Conservation (phyloP, 352 stramenopile genomes). For the Globisporangium rhizosaccharum region DNA sequence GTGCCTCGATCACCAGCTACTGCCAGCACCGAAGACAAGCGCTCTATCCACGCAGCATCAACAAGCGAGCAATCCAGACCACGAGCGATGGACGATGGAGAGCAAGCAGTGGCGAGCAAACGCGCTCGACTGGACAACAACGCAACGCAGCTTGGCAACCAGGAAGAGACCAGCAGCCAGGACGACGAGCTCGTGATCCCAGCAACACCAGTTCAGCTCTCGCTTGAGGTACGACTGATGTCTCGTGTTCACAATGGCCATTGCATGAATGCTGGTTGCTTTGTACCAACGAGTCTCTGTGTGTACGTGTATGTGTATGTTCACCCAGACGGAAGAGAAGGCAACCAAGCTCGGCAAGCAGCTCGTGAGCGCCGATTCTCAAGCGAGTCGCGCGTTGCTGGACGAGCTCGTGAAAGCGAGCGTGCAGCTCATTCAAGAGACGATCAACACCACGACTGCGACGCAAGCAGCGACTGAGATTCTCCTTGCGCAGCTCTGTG, state of each 20-base stretch:
- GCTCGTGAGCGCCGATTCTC: slow-evolving; percentile 26
- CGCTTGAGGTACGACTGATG: neutral
- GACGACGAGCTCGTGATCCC: neutral
- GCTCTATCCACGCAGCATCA: neutral
- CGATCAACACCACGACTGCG: slow-evolving; percentile 54
- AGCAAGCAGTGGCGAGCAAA: neutral
- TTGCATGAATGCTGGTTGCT: neutral
- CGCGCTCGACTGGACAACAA: neutral
- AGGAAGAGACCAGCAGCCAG: neutral
- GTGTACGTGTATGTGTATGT: neutral
- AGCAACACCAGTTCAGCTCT: neutral
- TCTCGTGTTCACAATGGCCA: too few relatives aligned
- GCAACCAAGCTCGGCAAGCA: slow-evolving; percentile 37
- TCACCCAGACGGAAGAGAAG: slow-evolving; percentile 40
- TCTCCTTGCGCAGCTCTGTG: slow-evolving; percentile 44
- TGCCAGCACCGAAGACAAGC: neutral
- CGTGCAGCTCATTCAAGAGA: slow-evolving; percentile 44
- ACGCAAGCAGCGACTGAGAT: slow-evolving; percentile 50
- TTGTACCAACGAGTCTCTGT: neutral
- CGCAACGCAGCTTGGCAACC: too few relatives aligned
- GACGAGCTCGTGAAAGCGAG: slow-evolving; percentile 20
- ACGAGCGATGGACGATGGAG: neutral
- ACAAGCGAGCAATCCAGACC: neutral
- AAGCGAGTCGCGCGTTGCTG: slow-evolving; percentile 19
- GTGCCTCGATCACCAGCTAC: neutral